phyloP scores from a whole-genome alignment of 208 protist genomes.

The Leishmania amazonensis region DNA sequence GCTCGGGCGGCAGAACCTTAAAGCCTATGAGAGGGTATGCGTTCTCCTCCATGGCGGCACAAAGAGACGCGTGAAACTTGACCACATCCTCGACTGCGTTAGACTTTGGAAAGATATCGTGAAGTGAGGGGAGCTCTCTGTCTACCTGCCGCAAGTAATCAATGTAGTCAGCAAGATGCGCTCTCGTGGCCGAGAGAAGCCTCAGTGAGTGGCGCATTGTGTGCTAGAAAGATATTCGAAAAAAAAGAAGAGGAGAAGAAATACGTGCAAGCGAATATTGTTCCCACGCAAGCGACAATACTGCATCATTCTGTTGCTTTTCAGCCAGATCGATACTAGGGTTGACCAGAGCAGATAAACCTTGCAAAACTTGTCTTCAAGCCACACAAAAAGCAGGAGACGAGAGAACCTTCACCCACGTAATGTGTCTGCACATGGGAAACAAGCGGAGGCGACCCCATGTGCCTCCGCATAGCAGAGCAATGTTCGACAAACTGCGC shows the following conservation, averaged over 20 bases:
- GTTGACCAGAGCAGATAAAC: not conserved
- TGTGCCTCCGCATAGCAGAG: not conserved
- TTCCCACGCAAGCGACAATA: not conserved
- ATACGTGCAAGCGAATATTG: not conserved
- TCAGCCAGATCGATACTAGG: not conserved
- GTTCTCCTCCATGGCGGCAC: constrained; percentile 56
- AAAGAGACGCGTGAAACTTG: constrained; percentile 75
- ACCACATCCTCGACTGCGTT: constrained; percentile 40
- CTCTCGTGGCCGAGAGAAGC: constrained; percentile 29
- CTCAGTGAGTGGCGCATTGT: constrained; percentile 21
- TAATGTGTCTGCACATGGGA: not conserved
- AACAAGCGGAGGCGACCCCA: not conserved
- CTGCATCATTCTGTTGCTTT: not conserved
- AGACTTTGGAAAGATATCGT: constrained; percentile 72
- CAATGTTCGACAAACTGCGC: not conserved
- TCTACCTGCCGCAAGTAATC: constrained; percentile 66
- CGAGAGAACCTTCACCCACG: not conserved
- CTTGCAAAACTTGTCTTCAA: not conserved
- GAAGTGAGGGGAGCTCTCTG: constrained; percentile 63
- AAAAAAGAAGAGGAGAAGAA: not conserved
- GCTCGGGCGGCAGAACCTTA: constrained; percentile 63
- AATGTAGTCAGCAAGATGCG: constrained; percentile 50
- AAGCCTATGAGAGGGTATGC: constrained; percentile 62
- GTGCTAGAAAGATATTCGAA: not conserved
- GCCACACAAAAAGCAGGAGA: not conserved